Percentiles rank a stretch among this genome's conserved stretches.
These are phyloP conservation scores for Vigna reflexopilosa DNA, from an alignment of 306 rosid genomes.

Conservation along the genomic window DNA sequence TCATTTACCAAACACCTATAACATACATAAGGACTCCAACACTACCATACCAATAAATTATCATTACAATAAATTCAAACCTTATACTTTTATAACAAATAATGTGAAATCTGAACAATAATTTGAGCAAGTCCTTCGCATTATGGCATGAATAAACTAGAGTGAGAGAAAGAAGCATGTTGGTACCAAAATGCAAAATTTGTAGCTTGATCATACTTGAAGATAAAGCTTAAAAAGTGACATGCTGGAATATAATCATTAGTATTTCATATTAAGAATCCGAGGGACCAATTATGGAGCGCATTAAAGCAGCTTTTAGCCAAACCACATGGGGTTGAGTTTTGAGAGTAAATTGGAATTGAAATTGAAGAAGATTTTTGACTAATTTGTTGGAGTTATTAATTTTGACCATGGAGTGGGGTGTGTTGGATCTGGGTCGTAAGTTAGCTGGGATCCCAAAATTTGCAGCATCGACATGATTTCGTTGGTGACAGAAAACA, in stretches of 20 bases:
- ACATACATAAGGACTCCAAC: no score
- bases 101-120: no score
- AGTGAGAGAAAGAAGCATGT: constrained; percentile 31
- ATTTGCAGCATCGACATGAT: constrained; percentile 7
- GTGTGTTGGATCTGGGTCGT: background rate
- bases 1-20: no score
- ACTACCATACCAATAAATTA: no score
- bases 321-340: background rate
- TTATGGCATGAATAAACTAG: background rate
- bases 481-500: constrained; percentile 33
- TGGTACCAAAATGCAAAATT: constrained; percentile 1
- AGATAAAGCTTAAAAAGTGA: constrained; percentile 7
- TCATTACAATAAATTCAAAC: no score
- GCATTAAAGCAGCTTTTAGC: background rate
- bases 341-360: background rate
- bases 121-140: background rate
- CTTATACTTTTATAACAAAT: no score
- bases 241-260: constrained; percentile 29
- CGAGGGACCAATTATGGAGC: constrained; percentile 40
- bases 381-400: background rate
- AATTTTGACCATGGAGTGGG: background rate
- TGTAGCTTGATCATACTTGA: constrained; percentile 6
- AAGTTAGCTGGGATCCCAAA: background rate
- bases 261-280: constrained; percentile 33
- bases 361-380: background rate